Conservation (phyloP, 2,329 filamentous ascomycete species). For the Chaetomiaceae sp. region DNA sequence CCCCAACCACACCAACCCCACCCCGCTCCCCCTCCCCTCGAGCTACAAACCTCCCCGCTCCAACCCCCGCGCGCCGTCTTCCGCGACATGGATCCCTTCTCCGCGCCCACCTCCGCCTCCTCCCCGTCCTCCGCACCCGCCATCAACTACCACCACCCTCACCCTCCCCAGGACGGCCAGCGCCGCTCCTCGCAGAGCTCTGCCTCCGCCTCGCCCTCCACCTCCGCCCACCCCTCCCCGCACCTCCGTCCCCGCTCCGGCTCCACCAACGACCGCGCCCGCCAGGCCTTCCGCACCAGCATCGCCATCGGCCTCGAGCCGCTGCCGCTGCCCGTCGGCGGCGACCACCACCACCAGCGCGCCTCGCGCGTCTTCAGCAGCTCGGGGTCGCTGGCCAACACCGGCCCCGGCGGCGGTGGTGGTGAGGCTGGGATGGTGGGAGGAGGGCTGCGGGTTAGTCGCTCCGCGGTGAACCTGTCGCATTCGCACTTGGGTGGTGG, state of each 20-base stretch:
- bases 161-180: not conserved
- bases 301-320: slow-evolving; percentile 32
- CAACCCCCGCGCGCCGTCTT: slow-evolving; percentile 10
- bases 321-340: slow-evolving; percentile 16
- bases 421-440: not conserved
- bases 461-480: slow-evolving; percentile 15
- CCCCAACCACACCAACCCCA: slow-evolving; percentile 5
- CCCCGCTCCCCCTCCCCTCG: slow-evolving; percentile 2
- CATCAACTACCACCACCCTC: not conserved
- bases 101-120: not conserved
- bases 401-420: not conserved
- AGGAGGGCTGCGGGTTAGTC: slow-evolving; percentile 10
- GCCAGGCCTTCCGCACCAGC: slow-evolving; percentile 29
- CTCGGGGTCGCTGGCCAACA: slow-evolving; percentile 2
- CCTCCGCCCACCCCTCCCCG: slow-evolving; percentile 17
- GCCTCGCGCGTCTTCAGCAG: slow-evolving; percentile 15
- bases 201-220: slow-evolving; percentile 8
- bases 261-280: slow-evolving; percentile 21
- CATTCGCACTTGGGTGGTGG: not conserved
- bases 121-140: not conserved
- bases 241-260: slow-evolving; percentile 17
- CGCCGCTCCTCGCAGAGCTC: not conserved
- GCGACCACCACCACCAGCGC: not conserved
- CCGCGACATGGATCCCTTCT: slow-evolving; percentile 5
- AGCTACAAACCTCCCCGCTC: slow-evolving; percentile 16